phyloP scores from a whole-genome alignment of 352 stramenopile genomes.

The Phytophthora cactorum region DNA sequence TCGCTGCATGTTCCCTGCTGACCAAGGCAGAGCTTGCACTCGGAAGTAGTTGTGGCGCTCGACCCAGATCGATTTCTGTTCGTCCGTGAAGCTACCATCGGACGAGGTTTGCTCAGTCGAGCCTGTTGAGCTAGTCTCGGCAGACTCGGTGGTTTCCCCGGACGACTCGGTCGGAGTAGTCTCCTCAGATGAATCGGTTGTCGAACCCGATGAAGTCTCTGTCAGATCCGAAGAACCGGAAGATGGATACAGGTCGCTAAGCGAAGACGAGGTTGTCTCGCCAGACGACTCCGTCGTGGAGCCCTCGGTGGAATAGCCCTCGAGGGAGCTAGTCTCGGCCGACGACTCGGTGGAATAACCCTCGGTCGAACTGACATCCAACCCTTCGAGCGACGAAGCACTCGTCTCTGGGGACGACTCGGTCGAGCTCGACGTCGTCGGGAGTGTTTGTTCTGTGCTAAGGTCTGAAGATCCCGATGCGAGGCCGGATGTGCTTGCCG shows the following conservation, averaged over 20 bases:
- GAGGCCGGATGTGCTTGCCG: slow-evolving; percentile 2
- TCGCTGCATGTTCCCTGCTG: slow-evolving; percentile 68
- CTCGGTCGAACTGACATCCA: neutral
- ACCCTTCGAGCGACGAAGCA: slow-evolving; percentile 12
- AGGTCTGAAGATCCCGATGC: slow-evolving; percentile 13
- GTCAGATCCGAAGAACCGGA: slow-evolving; percentile 2
- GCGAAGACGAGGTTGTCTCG: slow-evolving; percentile 12
- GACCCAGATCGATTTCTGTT: slow-evolving; percentile 69
- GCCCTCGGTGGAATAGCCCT: slow-evolving; percentile 4
- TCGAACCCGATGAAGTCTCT: slow-evolving; percentile 10
- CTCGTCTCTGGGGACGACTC: slow-evolving; percentile 10
- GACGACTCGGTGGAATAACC: slow-evolving; percentile 11
- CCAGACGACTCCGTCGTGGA: slow-evolving; percentile 15
- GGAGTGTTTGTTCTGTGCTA: slow-evolving; percentile 17
- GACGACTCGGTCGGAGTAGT: slow-evolving; percentile 11
- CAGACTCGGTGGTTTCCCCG: slow-evolving; percentile 4
- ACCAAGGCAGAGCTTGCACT: slow-evolving; percentile 61
- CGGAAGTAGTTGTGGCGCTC: slow-evolving; percentile 83
- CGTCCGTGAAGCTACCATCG: slow-evolving; percentile 31
- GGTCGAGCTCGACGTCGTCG: slow-evolving; percentile 11
- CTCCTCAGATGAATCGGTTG: neutral
- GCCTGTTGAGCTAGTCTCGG: slow-evolving; percentile 7
- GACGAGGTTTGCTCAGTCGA: slow-evolving; percentile 25
- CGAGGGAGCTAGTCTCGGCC: slow-evolving; percentile 9
- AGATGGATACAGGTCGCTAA: slow-evolving; percentile 2